Evolutionary conservation across 768 basidiomycete species (phyloP).

Genomic region (Naganishia vishniacii): DNA sequence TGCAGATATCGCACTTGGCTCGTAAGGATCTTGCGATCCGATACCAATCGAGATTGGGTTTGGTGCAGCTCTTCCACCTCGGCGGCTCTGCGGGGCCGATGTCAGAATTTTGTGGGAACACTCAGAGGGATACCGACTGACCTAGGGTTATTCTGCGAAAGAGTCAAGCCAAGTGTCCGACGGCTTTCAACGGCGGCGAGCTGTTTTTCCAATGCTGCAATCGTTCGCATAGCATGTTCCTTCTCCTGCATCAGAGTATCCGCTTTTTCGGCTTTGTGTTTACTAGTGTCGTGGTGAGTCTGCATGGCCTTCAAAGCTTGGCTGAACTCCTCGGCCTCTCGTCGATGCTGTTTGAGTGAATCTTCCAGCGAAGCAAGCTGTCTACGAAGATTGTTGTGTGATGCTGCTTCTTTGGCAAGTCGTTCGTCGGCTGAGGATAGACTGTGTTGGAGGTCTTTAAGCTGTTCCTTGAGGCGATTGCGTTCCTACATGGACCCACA

Average conservation of each 20-base stretch:
- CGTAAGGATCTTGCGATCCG: conserved; percentile 81
- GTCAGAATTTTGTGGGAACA: no score
- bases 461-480: not conserved
- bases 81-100: not conserved
- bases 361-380: conserved; percentile 12
- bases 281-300: conserved; percentile 2
- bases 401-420: not conserved
- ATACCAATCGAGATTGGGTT: conserved; percentile 3
- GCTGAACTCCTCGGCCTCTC: conserved; percentile 25
- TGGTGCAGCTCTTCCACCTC: not conserved
- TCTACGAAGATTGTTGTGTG: conserved; percentile 10
- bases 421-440: not conserved
- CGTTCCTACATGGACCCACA: not conserved
- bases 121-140: not conserved
- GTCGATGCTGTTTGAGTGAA: conserved; percentile 19
- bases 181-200: not conserved
- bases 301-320: conserved; percentile 6
- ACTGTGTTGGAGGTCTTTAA: not conserved
- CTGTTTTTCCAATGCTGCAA: conserved; percentile 10
- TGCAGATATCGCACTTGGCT: conserved; percentile 88
- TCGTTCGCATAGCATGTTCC: conserved; percentile 6
- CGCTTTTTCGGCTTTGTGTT: not conserved
- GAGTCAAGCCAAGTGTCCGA: no score
- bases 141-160: not conserved
- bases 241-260: conserved; percentile 1